phyloP scores from a whole-genome alignment of 345 rosid genomes.

The Leavenworthia alabamica region DNA sequence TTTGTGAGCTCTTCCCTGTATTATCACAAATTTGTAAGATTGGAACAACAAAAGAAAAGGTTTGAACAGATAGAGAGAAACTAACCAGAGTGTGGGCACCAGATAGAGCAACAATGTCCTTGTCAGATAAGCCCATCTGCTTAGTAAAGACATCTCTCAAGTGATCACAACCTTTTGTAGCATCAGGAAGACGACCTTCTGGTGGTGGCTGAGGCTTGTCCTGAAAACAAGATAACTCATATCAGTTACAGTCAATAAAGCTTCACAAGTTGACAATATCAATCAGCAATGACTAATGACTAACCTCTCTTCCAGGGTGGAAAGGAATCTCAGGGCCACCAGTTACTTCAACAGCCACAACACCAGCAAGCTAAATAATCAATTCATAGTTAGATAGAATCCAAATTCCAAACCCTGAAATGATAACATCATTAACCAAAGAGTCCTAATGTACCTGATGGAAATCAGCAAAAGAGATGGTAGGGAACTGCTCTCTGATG shows the following conservation, averaged over 20 bases:
- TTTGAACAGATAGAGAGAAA: background rate
- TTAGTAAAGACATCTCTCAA: constrained; percentile 59
- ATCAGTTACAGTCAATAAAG: background rate
- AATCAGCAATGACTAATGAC: constrained; percentile 14
- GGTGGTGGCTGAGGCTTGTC: constrained; percentile 91
- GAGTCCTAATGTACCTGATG: constrained; percentile 54
- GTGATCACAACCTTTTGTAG: constrained; percentile 77
- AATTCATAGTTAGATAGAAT: background rate
- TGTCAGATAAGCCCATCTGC: constrained; percentile 85
- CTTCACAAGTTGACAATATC: background rate
- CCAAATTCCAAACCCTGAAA: constrained; percentile 2
- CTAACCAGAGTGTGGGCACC: constrained; percentile 97
- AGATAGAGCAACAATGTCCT: constrained; percentile 87
- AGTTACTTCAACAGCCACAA: constrained; percentile 84
- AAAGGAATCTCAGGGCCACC: constrained; percentile 98
- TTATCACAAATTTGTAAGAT: background rate
- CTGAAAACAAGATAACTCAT: constrained; percentile 31
- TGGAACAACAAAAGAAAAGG: background rate
- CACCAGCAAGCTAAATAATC: constrained; percentile 64
- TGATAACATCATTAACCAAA: background rate
- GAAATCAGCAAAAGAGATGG: constrained; percentile 62
- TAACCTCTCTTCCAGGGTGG: constrained; percentile 93
- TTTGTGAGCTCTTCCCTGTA: constrained; percentile 89
- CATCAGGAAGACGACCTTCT: constrained; percentile 97
- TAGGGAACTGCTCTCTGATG: constrained; percentile 74